Evolutionary conservation across 2,329 filamentous ascomycete species (phyloP).

Genomic region (Colletotrichum agaves): DNA sequence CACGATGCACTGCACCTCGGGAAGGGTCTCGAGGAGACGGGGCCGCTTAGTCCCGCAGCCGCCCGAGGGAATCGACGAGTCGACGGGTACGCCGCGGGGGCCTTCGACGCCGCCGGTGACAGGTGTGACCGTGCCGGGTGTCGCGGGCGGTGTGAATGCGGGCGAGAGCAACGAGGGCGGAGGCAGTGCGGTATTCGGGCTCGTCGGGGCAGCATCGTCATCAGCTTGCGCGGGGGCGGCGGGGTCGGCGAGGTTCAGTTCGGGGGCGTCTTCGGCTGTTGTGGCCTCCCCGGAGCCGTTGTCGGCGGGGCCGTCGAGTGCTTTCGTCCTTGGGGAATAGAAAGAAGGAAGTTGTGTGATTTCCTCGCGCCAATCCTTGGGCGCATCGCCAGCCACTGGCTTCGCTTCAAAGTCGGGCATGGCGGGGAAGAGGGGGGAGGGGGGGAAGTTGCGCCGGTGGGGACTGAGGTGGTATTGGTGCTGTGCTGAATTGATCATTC

Average conservation of each 20-base stretch:
- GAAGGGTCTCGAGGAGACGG: conserved; percentile 78
- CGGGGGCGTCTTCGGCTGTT: conserved; percentile 29
- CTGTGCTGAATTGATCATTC: background rate
- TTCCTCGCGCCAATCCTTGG: conserved; percentile 45
- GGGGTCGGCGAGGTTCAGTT: conserved; percentile 35
- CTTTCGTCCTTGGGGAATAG: conserved; percentile 55
- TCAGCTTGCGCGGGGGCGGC: conserved; percentile 26
- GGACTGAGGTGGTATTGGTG: background rate
- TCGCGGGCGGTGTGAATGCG: conserved; percentile 80
- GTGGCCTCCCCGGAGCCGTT: conserved; percentile 38
- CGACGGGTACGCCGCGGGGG: conserved; percentile 67
- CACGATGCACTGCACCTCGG: conserved; percentile 91
- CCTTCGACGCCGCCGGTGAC: conserved; percentile 46
- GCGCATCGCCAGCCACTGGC: conserved; percentile 31
- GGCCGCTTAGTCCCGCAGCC: conserved; percentile 74
- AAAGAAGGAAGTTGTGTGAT: conserved; percentile 56
- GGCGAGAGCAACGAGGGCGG: conserved; percentile 84
- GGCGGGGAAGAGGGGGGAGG: conserved; percentile 1
- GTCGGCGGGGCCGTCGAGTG: conserved; percentile 41
- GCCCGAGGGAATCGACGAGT: conserved; percentile 66
- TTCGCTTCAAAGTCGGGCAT: conserved; percentile 43
- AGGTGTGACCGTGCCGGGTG: conserved; percentile 68
- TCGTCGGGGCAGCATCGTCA: conserved; percentile 33
- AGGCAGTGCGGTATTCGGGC: conserved; percentile 46
- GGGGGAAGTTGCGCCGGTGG: background rate